Base-by-base conservation (phyloP, 129 eudicot genomes). In the Ambrosia trifida region DNA sequence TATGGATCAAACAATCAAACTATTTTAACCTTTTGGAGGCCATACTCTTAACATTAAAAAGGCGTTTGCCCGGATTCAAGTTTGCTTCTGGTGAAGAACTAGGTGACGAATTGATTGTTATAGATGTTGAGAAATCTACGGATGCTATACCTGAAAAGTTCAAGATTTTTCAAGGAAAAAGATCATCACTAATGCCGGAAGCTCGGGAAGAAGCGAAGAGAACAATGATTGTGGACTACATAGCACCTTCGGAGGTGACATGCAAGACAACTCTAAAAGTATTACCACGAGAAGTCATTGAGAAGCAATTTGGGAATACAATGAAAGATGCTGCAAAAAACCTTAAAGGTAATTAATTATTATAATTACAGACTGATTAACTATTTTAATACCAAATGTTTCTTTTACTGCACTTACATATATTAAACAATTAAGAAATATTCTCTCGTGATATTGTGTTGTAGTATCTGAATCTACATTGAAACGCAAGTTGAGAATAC, bases 381-480 rank as follows among this genome's bases (percentile, higher is more conserved):
- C 28, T 24, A 24, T 24, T 24, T 24, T 24, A 24, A 24, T 24
- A 24, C 28, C 28, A 24, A 24, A 24, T 24, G 28, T 24, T n/a
- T n/a, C n/a, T n/a, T n/a, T n/a, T n/a, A n/a, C n/a, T n/a, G n/a
- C n/a, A n/a, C n/a, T n/a, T n/a, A n/a, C n/a, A n/a, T n/a, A n/a
- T n/a, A n/a, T n/a, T n/a, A n/a, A n/a, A n/a, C n/a, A n/a, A n/a
- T n/a, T n/a, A n/a, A n/a, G n/a, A n/a, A n/a, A n/a, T n/a, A n/a
- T n/a, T n/a, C n/a, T n/a, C n/a, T n/a, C n/a, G n/a, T n/a, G 19
- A 52, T 17, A 9, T 10, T 53, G 9, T 75, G 51, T 13, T 41
- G 16, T 47, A 75, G 79, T 53, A 40, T 65, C 72, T 30, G 2
- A 2, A 58, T 75, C 79, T 9, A 75, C 73, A 30, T n/a, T 75